Conservation (phyloP, 1,284 basidiomycete genomes). For the Ganoderma boninense region DNA sequence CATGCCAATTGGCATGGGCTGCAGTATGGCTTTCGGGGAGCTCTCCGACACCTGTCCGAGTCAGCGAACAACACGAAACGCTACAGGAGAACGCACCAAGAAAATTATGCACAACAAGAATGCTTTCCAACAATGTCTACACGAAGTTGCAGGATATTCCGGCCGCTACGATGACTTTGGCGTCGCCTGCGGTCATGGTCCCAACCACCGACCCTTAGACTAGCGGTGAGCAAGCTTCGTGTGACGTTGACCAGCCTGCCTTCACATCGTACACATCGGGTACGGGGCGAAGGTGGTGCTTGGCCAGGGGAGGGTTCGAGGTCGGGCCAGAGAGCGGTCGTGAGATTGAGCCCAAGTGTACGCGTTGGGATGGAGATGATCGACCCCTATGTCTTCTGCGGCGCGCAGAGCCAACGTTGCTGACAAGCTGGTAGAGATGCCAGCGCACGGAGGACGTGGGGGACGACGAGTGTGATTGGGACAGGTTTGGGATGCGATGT, state of each 20-base stretch:
- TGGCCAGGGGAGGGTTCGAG: background rate
- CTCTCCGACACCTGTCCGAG: slow-evolving; percentile 4
- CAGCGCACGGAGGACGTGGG: background rate
- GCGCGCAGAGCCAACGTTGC: background rate
- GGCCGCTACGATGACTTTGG: slow-evolving; percentile 17
- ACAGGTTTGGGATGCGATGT: background rate
- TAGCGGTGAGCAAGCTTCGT: slow-evolving; percentile 15
- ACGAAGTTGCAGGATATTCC: slow-evolving; percentile 10
- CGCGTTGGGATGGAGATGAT: too few species aligned
- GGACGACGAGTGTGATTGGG: background rate
- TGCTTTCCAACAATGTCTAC: background rate
- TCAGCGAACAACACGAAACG: slow-evolving; percentile 6
- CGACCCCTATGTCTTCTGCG: slow-evolving; percentile 1
- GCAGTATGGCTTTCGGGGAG: background rate
- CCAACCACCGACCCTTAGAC: background rate
- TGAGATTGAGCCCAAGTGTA: background rate
- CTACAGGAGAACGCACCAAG: slow-evolving; percentile 15
- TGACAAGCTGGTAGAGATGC: background rate
- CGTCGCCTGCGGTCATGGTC: background rate
- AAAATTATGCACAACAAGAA: slow-evolving; percentile 10
- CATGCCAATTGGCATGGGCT: background rate
- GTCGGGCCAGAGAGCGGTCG: background rate
- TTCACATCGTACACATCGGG: background rate
- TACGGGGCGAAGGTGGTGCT: background rate
- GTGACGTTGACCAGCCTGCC: background rate